Base-by-base conservation (phyloP, 257 asterid genomes). In the Fraxinus pennsylvanica region DNA sequence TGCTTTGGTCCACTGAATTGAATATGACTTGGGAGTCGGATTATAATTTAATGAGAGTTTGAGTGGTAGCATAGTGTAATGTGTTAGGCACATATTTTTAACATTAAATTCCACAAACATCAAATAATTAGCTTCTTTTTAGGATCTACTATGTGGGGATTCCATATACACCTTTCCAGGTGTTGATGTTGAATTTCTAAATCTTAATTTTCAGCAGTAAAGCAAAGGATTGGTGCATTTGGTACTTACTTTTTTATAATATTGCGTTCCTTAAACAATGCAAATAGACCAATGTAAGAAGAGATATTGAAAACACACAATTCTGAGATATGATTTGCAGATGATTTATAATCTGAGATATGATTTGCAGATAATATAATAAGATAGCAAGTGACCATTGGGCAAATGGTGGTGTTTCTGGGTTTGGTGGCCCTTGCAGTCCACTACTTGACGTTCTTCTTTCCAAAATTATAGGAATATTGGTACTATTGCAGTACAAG, bases 31-130 rank as follows among this genome's bases (percentile, higher is more conserved):
- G 22, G 6, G 17, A 39, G 13, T 39, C 13, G 45, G 12, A 39
- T 39, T 39, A 39, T 39, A 39, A 13, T 8, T 52, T 52, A 15
- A 52, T 52, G 63, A 43, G 21, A 17, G 22, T 17, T 1, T 52
- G 63, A 52, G 63, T 52, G 63, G 63, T 52, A 14, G 22, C 63
- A 4, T 52, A 17, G 63, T 14, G 21, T 17, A 52, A 10, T 43
- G 17, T 43, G 52, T 43, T 43, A 12, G 47, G 38, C 45, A 8
- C 21, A 54, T 27, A 41, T 52, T 17, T 50, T 32, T 50, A 19
- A 52, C 69, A 30, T 73, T 73, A 73, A 52, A 54, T n/a, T 22
- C 43, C 69, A 63, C 69, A 10, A 27, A 63, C n/a, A 63, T 27
- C 9, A 22, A 27, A 63, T 63, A 27, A 63, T 63, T 63, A 4